Evolutionary conservation across 2,329 filamentous ascomycete species (phyloP).

Genomic region (Harringtonia lauricola): DNA sequence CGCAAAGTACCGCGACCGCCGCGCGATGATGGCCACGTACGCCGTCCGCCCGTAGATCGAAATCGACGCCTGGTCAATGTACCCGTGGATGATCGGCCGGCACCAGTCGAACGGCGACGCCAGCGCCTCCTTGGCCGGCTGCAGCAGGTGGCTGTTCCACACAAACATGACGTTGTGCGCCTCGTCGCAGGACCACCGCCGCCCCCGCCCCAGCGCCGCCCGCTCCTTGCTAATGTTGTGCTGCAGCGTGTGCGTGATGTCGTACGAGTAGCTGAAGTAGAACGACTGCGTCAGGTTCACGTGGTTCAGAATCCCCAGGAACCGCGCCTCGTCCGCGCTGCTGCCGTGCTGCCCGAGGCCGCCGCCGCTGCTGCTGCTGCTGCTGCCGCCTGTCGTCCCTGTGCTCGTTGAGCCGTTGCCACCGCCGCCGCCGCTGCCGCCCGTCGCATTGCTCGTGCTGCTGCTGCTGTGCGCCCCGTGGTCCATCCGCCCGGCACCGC

Average conservation of each 20-base stretch:
- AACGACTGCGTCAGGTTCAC: slow-evolving; percentile 85
- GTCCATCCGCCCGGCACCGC: slow-evolving; percentile 16
- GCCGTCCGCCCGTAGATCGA: slow-evolving; percentile 80
- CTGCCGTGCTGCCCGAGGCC: slow-evolving; percentile 39
- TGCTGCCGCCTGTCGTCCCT: not conserved
- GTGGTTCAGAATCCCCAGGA: slow-evolving; percentile 79
- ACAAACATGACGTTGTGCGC: slow-evolving; percentile 94
- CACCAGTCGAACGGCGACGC: slow-evolving; percentile 92
- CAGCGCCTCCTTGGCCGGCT: slow-evolving; percentile 58
- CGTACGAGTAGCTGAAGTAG: slow-evolving; percentile 98
- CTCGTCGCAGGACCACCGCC: slow-evolving; percentile 43
- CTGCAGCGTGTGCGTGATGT: slow-evolving; percentile 85
- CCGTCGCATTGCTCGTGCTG: not conserved
- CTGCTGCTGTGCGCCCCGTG: not conserved
- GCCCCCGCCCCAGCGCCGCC: slow-evolving; percentile 54
- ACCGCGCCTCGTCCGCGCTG: slow-evolving; percentile 72
- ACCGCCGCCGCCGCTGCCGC: not conserved
- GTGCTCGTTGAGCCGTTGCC: not conserved
- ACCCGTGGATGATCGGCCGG: slow-evolving; percentile 88
- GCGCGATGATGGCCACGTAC: slow-evolving; percentile 87
- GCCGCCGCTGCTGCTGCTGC: not conserved
- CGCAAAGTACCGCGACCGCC: slow-evolving; percentile 85
- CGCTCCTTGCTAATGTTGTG: slow-evolving; percentile 82
- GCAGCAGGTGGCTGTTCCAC: slow-evolving; percentile 86
- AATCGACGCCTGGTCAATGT: slow-evolving; percentile 80